These are phyloP conservation scores for Begonia loranthoides DNA, from an alignment of 306 rosid genomes.

Conservation along the genomic window DNA sequence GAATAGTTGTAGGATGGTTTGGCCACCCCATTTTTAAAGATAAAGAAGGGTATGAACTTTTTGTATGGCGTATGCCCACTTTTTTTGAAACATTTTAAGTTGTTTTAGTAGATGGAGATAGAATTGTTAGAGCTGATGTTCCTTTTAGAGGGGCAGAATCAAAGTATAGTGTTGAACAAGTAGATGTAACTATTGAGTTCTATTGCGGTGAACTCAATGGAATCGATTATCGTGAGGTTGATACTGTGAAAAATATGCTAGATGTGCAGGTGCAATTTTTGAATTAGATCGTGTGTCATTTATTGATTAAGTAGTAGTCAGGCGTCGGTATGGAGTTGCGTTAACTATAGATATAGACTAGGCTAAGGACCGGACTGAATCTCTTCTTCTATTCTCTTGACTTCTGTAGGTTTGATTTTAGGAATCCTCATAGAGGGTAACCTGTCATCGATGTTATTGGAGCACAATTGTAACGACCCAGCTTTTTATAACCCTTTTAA, in stretches of 20 bases:
- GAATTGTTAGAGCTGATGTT: neutral
- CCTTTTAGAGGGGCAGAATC: neutral
- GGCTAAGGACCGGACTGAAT: no score
- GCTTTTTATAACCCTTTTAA: no score
- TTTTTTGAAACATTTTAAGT: no score
- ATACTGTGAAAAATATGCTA: neutral
- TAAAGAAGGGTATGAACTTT: neutral
- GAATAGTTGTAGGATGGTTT: conserved; percentile 3
- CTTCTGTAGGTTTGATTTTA: no score
- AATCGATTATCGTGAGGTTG: neutral
- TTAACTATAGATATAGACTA: no score
- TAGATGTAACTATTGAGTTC: conserved; percentile 4
- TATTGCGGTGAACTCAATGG: conserved; percentile 5
- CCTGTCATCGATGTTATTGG: no score
- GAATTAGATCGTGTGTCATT: neutral
- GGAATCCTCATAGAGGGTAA: no score
- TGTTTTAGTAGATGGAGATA: neutral
- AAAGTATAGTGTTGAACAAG: conserved; percentile 4
- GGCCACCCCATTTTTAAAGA: neutral
- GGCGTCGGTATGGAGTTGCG: no score
- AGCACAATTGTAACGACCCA: no score
- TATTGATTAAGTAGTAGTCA: no score
- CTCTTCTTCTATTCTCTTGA: no score
- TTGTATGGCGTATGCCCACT: neutral
- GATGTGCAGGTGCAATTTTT: conserved; percentile 4